phyloP scores from a whole-genome alignment of 163 green algal genomes.

The Scenedesmus sp. region DNA sequence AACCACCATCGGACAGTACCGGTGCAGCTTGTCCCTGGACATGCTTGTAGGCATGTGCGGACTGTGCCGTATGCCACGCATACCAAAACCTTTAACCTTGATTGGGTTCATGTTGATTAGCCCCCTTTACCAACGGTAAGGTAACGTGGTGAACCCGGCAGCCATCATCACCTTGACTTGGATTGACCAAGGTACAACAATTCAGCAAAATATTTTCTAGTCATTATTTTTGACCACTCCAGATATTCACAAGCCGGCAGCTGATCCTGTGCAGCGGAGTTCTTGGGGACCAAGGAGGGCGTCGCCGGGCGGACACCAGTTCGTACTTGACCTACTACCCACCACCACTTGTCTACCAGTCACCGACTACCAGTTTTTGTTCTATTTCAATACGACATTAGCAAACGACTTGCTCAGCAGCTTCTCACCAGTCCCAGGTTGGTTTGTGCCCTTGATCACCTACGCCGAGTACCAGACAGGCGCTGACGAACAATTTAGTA shows the following conservation, averaged over 20 bases:
- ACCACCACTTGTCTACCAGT: background rate
- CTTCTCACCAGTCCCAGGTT: background rate
- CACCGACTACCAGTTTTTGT: background rate
- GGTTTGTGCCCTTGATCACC: background rate
- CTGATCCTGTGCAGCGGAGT: background rate
- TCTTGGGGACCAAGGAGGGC: no score
- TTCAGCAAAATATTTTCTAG: no score
- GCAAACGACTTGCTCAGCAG: background rate
- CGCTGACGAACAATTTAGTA: background rate
- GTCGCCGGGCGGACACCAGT: background rate
- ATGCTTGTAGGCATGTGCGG: no score
- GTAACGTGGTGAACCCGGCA: no score
- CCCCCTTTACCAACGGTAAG: no score
- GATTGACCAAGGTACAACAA: background rate
- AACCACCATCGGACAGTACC: no score
- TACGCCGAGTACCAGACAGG: background rate
- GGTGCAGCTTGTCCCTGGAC: no score
- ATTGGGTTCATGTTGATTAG: no score
- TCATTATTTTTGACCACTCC: background rate
- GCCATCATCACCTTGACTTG: no score
- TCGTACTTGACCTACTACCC: no score
- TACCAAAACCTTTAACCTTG: no score
- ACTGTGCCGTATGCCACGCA: no score
- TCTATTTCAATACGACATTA: background rate
- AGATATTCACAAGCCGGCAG: background rate